phyloP scores from a whole-genome alignment of 2,329 filamentous ascomycete species.

The Penicillium italicum region DNA sequence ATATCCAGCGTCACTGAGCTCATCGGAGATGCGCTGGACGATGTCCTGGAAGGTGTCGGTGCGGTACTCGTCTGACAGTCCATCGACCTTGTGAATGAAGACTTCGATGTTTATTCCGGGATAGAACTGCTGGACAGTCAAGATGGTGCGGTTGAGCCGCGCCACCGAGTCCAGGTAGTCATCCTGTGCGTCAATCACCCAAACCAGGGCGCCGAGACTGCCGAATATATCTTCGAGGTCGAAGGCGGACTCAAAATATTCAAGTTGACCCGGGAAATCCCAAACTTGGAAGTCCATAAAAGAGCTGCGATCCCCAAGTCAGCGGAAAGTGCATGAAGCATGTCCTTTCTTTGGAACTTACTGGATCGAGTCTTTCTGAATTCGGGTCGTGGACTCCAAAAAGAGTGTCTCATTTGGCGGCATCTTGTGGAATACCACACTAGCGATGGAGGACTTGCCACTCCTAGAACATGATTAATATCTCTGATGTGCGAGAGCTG shows the following conservation, averaged over 20 bases:
- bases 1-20: conserved; percentile 86
- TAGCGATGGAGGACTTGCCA: conserved; percentile 97
- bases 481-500: background rate
- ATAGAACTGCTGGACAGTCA: conserved; percentile 82
- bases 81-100: conserved; percentile 98
- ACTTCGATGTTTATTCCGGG: conserved; percentile 96
- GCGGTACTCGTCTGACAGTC: conserved; percentile 94
- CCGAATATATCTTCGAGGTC: conserved; percentile 93
- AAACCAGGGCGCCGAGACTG: conserved; percentile 89
- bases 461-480: conserved; percentile 58
- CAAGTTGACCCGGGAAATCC: conserved; percentile 94
- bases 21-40: conserved; percentile 91
- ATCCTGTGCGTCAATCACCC: conserved; percentile 98
- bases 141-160: conserved; percentile 80
- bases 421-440: conserved; percentile 98
- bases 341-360: conserved; percentile 49
- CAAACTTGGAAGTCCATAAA: conserved; percentile 99
- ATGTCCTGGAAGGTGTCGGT: conserved; percentile 96
- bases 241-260: conserved; percentile 84
- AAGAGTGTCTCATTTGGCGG: conserved; percentile 94
- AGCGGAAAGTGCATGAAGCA: background rate
- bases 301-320: conserved; percentile 56
- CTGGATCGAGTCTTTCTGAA: conserved; percentile 95
- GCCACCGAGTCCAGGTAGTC: conserved; percentile 91
- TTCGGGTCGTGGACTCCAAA: conserved; percentile 87